Percentiles rank a stretch among this genome's conserved stretches.
phyloP scores from a whole-genome alignment of 1,139 yeast species.

The Magnusiomyces magnusii region DNA sequence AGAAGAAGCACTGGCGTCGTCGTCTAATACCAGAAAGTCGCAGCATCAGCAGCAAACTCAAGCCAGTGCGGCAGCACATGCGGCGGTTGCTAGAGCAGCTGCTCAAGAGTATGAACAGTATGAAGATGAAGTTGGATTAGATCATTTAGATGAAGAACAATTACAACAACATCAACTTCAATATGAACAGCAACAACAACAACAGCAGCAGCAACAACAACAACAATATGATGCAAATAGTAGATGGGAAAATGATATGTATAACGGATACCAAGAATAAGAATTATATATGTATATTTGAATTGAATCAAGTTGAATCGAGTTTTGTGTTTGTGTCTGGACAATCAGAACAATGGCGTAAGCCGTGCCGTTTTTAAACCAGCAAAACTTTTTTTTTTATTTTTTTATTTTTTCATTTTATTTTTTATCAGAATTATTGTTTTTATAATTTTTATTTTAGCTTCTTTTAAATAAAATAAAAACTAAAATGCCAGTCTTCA shows the following conservation, averaged over 20 bases:
- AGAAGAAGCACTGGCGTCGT: constrained; percentile 30
- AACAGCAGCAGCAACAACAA: constrained; percentile 4
- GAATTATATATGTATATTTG: background rate
- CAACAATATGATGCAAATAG: background rate
- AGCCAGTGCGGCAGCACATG: constrained; percentile 12
- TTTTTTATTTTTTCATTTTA: no score
- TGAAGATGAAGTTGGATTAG: background rate
- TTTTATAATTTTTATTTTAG: no score
- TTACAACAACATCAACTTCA: constrained; percentile 4
- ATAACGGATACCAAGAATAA: background rate
- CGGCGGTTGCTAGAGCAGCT: constrained; percentile 11
- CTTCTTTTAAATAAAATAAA: no score
- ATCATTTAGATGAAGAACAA: background rate
- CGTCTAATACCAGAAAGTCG: constrained; percentile 9
- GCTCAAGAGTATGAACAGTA: constrained; percentile 11
- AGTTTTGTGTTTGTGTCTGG: no score
- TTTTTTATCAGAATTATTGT: no score
- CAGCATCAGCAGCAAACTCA: constrained; percentile 16
- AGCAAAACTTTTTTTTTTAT: no score
- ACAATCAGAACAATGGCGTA: no score
- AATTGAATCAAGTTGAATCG: no score
- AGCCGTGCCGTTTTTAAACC: no score
- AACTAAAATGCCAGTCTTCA: no score
- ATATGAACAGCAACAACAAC: constrained; percentile 3
- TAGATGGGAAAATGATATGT: background rate